Percentiles rank a stretch among this genome's conserved stretches.
phyloP scores from a whole-genome alignment of 805 yeast genomes.

The Priceomyces haplophilus region DNA sequence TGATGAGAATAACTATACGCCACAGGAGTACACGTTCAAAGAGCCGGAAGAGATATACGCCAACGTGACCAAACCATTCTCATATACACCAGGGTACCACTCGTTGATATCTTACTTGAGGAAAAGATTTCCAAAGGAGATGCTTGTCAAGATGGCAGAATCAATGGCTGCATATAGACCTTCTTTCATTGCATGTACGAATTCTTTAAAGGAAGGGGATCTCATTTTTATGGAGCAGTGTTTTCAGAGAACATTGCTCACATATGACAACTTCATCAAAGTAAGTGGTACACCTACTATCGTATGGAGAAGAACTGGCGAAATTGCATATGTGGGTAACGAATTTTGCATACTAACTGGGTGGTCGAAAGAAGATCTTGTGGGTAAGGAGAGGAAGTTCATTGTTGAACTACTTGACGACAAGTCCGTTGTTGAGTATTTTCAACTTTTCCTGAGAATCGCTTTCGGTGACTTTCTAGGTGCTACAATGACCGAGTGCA shows the following conservation, averaged over 20 bases:
- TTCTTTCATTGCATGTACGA: slow-evolving; percentile 87
- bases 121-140: slow-evolving; percentile 63
- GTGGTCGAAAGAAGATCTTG: slow-evolving; percentile 71
- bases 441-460: slow-evolving; percentile 75
- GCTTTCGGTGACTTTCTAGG: slow-evolving; percentile 92
- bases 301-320: slow-evolving; percentile 95
- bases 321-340: slow-evolving; percentile 91
- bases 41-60: slow-evolving; percentile 82
- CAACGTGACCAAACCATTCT: slow-evolving; percentile 69
- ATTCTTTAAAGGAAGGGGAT: slow-evolving; percentile 84
- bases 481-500: slow-evolving; percentile 80
- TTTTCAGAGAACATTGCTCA: slow-evolving; percentile 86
- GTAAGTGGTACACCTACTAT: slow-evolving; percentile 91
- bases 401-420: slow-evolving; percentile 86
- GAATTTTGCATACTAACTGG: slow-evolving; percentile 91
- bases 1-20: slow-evolving; percentile 28
- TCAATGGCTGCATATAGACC: slow-evolving; percentile 91
- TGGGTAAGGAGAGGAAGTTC: slow-evolving; percentile 62
- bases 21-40: slow-evolving; percentile 26
- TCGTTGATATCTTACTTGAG: slow-evolving; percentile 70
- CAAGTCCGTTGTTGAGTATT: slow-evolving; percentile 79
- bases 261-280: slow-evolving; percentile 80
- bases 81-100: slow-evolving; percentile 90
- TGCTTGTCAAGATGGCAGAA: slow-evolving; percentile 78
- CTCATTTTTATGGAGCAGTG: slow-evolving; percentile 94